Evolutionary conservation across 305 asterid genomes (phyloP), one percentile per base, ranked within the genome.

Genomic region (Fraxinus nigra): DNA sequence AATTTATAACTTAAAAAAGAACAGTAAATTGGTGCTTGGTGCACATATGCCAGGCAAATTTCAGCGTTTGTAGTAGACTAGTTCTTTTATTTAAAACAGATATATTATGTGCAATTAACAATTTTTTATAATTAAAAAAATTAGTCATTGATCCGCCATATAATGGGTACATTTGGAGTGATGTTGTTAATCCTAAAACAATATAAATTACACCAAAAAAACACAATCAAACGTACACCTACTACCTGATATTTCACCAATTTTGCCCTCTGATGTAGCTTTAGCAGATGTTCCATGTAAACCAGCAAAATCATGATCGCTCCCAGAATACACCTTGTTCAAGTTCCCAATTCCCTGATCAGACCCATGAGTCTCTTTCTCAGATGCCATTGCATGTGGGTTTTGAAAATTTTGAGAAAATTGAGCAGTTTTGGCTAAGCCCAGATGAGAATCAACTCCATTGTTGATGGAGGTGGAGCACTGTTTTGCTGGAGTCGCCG

Each of bases 401-500:
- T 80, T 43, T 46, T 51, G 37, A 67, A 7, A 79, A 32, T 38
- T 16, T n/a, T n/a, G 37, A 40, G 28, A 76, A 72, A 20, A 28
- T n/a, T 40, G 72, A 14, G 32, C 48, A 18, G 51, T 43, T 75
- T 43, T 54, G 0, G 26, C 40, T 75, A 56, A 59, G 2, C 75
- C 81, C 72, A 75, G 77, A 33, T 77, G 46, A 34, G 28, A 37
- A 40, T 74, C 79, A 3, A 82, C 40, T 18, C 3, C 80, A 24
- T 33, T 82, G 61, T 7, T 20, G 20, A 5, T 30, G 70, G 72
- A 75, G 28, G 7, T 43, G 18, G 34, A 70, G 54, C 26, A 76
- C 54, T 61, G 65, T 40, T 75, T 79, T 8, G 76, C 83, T 32
- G 84, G 67, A 65, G 87, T 84, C 30, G 24, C 33, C 8, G 87